Base-by-base conservation (phyloP, 1,139 yeast species). In the Yamadazyma blattariae region DNA sequence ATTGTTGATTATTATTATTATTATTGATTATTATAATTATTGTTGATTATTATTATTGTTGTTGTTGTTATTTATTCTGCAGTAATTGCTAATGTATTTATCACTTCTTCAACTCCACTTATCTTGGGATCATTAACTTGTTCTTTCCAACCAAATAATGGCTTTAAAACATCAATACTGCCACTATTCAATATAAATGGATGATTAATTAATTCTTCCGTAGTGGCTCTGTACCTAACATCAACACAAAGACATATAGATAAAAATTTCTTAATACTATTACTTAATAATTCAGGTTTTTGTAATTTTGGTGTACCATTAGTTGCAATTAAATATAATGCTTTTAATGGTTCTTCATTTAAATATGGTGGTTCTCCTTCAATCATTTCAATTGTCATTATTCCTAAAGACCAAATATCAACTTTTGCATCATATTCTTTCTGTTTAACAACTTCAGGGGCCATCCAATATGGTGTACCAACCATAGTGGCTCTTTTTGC, bases 401-500 rank as follows among this genome's bases (percentile, higher is more conserved):
- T 92, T 46, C 98, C 98, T 44, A 92, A 67, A 3, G 96, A 88
- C 98, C 98, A 92, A 26, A 94, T 94, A 60, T 92, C 98, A 16
- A 92, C 97, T 59, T 92, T 92, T 48, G 87, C 96, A 50, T 90
- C 98, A 53, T 92, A 92, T 53, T 89, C 96, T 60, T 89, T 88
- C 52, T 90, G 97, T 61, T 89, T 87, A 35, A 92, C 97, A 33
- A 92, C 97, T 63, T 92, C 98, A 3, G 98, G 98, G 0, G 98
- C 98, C 98, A 92, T 92, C 98, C 98, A 92, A 59, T 92, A 92
- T 10, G 98, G 98, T 0, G 98, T 92, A 26, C 98, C 98, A 5
- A 90, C 98, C 97, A 92, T 89, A 0, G 98, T 92, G 8, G 97
- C 97, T 45, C 98, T 77, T 61, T 92, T 92, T 45, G 84, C 84